phyloP scores from a whole-genome alignment of 164 flowering plant species.

The Chimonanthus salicifolius region DNA sequence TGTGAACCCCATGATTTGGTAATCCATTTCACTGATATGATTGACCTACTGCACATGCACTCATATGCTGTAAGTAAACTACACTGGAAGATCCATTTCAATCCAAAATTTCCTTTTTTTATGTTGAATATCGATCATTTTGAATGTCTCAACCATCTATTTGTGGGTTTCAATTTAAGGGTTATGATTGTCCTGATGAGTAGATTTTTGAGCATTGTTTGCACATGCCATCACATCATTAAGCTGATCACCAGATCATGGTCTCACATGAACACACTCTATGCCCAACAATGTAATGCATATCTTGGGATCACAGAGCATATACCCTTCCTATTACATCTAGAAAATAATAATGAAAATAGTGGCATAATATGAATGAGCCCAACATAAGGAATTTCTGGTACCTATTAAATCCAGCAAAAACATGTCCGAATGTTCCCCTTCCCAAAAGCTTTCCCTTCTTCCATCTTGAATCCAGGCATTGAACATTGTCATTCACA shows the following conservation, averaged over 20 bases:
- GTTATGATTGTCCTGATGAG: background rate
- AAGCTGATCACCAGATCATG: background rate
- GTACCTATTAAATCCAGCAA: constrained; percentile 90
- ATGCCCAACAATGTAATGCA: background rate
- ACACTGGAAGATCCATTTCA: background rate
- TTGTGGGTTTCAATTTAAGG: background rate
- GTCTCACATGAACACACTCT: background rate
- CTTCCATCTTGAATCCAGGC: constrained; percentile 62
- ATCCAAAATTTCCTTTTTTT: background rate
- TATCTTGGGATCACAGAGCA: background rate
- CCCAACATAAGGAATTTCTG: background rate
- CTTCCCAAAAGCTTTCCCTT: constrained; percentile 91
- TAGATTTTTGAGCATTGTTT: background rate
- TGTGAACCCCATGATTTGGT: background rate
- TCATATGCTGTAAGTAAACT: background rate
- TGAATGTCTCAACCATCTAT: background rate
- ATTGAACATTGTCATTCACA: constrained; percentile 26
- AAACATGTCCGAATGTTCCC: constrained; percentile 97
- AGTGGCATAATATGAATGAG: background rate
- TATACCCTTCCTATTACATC: background rate
- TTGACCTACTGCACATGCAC: background rate
- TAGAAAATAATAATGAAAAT: background rate
- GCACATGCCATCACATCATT: background rate
- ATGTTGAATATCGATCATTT: background rate
- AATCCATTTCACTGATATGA: background rate